Base-by-base conservation (phyloP, 2,329 filamentous ascomycete species). In the Corinectria fuckeliana region DNA sequence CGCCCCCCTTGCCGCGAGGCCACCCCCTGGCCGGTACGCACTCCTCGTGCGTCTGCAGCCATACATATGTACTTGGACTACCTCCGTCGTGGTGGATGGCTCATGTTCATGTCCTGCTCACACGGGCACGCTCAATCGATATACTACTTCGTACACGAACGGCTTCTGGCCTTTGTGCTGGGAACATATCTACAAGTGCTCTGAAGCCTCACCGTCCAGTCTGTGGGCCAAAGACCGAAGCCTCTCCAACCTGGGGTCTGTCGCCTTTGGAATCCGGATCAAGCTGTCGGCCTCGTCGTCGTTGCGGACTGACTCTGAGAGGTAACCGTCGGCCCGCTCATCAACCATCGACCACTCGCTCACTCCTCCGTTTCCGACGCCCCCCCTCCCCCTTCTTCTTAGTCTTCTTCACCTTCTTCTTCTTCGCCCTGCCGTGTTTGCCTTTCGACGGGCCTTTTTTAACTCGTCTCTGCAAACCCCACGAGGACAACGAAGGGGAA, bases 1-100 rank as follows among this genome's bases (percentile, higher is more conserved):
- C 32, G 51, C 58, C 65, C 59, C 60, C 58, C 50, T 61, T 56
- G 57, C 60, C 56, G 47, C 34, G 38, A 62, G 42, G 42, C 42
- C 32, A 54, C 61, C 62, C 66, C 68, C 66, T 66, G 58, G 60
- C 58, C 63, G 67, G 65, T 70, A 69, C n/a, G n/a, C n/a, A n/a
- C 60, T 68, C 66, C 63, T 68, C 67, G 60, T 69, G 65, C 64
- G 52, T 50, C 62, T 70, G 60, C 65, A 64, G 64, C 62, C 63
- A 56, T 52, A 56, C 50, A 56, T 60, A 58, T 52, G 63, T 69
- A 69, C 57, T 66, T 65, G 59, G 61, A 63, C 62, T 63, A 63
- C 58, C 47, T 64, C 67, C 50, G 62, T 65, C 62, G 59, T 59
- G 63, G 61, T 57, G 58, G 56, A 69, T 62, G 64, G 56, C 66